Conservation (phyloP, 2,329 filamentous ascomycete species). For the Diplodia intermedia region DNA sequence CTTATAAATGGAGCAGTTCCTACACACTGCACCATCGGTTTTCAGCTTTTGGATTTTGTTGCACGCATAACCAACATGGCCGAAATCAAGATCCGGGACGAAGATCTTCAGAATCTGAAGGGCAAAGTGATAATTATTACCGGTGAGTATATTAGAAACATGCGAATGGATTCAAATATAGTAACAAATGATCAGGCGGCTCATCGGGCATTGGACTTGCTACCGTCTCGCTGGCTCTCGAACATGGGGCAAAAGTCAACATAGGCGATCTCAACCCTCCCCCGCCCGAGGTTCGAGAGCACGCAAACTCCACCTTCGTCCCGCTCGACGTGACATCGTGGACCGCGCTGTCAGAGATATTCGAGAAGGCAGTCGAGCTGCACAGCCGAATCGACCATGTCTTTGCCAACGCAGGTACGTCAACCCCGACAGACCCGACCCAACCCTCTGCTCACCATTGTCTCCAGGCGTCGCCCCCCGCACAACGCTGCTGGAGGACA, state of each 20-base stretch:
- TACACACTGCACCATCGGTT: background rate
- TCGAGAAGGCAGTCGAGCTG: slow-evolving; percentile 56
- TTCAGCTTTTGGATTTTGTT: background rate
- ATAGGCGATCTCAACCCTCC: slow-evolving; percentile 60
- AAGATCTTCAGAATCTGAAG: slow-evolving; percentile 53
- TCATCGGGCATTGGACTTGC: slow-evolving; percentile 68
- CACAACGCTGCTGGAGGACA: slow-evolving; percentile 40
- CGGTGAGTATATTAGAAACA: slow-evolving; percentile 45
- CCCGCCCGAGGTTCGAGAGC: slow-evolving; percentile 38
- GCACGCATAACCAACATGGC: slow-evolving; percentile 45
- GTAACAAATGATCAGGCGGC: slow-evolving; percentile 51
- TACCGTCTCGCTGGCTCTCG: slow-evolving; percentile 60
- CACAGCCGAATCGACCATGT: slow-evolving; percentile 55
- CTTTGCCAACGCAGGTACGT: slow-evolving; percentile 48
- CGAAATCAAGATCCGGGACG: slow-evolving; percentile 56
- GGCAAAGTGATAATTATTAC: slow-evolving; percentile 62
- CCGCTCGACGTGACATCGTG: slow-evolving; percentile 53
- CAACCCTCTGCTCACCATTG: background rate
- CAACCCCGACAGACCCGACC: background rate
- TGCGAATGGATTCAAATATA: background rate
- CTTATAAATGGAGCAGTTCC: background rate
- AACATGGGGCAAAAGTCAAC: slow-evolving; percentile 62
- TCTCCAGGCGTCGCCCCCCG: slow-evolving; percentile 37
- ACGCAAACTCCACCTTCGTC: slow-evolving; percentile 38
- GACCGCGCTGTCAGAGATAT: slow-evolving; percentile 59